These are phyloP conservation scores for Aspergillus fructus DNA, from an alignment of 2,329 filamentous ascomycete genomes.

Conservation along the genomic window DNA sequence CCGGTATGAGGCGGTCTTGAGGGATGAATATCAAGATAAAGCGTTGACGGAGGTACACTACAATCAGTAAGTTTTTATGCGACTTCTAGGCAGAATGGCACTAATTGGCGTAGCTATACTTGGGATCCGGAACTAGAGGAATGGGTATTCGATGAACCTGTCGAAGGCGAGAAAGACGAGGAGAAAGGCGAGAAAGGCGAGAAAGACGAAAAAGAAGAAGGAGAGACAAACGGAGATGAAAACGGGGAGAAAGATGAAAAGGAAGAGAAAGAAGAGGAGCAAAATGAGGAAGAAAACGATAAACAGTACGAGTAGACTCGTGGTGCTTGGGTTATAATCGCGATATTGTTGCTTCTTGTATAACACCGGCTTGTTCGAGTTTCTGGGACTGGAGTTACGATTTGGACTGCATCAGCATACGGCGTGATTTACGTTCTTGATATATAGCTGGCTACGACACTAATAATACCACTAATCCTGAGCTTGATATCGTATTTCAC, in stretches of 20 bases:
- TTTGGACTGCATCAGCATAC: background rate
- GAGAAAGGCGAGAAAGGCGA: background rate
- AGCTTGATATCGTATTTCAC: background rate
- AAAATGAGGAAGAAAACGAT: constrained; percentile 7
- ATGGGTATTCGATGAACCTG: constrained; percentile 32
- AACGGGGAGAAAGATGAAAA: too few relatives aligned
- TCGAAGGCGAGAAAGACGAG: background rate
- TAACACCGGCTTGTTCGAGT: background rate
- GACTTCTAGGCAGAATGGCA: background rate
- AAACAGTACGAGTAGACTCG: constrained; percentile 18
- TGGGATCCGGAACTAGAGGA: constrained; percentile 34
- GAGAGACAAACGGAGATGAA: background rate
- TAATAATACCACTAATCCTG: too few relatives aligned
- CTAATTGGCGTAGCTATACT: constrained; percentile 35
- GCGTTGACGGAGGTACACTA: constrained; percentile 36
- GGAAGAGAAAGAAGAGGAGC: too few relatives aligned
- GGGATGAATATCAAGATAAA: constrained; percentile 39
- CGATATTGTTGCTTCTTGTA: background rate
- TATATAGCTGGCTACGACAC: background rate
- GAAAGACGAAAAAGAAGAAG: background rate
- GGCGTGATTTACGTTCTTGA: too few relatives aligned
- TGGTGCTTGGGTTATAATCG: background rate
- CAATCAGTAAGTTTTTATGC: constrained; percentile 33
- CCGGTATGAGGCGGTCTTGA: constrained; percentile 40
- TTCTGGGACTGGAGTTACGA: background rate